Base-by-base conservation (phyloP, 192 early-diverging fungal genomes). In the Coemansia sp. region DNA sequence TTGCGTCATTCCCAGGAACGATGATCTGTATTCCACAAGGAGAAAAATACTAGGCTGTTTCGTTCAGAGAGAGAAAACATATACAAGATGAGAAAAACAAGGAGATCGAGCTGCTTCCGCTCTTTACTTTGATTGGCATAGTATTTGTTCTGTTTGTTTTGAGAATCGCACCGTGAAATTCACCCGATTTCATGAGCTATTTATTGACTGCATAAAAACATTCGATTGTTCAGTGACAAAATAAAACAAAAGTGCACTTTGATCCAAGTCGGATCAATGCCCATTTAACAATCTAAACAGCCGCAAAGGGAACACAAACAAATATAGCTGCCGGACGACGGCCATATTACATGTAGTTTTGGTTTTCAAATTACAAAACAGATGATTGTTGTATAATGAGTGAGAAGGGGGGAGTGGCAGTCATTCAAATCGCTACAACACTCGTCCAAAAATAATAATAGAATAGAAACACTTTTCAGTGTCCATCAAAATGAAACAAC, bases 191-290 rank as follows among this genome's bases (percentile, higher is more conserved):
- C 32, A 32, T 32, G 32, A 32, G 32, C 32, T 32, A 2, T 32
- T 32, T 32, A 32, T 32, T 32, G 32, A 32, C 32, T 32, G 32
- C 32, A 32, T 32, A 32, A 32, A 32, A 4, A 32, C 32, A 32
- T 32, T 32, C 32, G 32, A 32, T 32, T 32, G 32, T 32, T 32
- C 2, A 54, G 15, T 23, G 19, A 45, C 44, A 15, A 54, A 11
- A 21, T 32, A 32, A 32, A 32, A 2, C 32, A 4, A 54, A 9
- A 16, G 49, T 4, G 48, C 48, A 50, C 18, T 50, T 18, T 50
- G 48, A 50, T 50, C 48, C 48, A n/a, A 50, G 3, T 50, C 48
- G 48, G 48, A 50, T 50, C 48, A 50, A 50, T 50, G 48, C 1
- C 48, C 48, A 50, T 50, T 50, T n/a, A 50, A 18, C 10, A 16